Base-by-base conservation (phyloP, 106 monocot genomes). In the Dioscorea alata region DNA sequence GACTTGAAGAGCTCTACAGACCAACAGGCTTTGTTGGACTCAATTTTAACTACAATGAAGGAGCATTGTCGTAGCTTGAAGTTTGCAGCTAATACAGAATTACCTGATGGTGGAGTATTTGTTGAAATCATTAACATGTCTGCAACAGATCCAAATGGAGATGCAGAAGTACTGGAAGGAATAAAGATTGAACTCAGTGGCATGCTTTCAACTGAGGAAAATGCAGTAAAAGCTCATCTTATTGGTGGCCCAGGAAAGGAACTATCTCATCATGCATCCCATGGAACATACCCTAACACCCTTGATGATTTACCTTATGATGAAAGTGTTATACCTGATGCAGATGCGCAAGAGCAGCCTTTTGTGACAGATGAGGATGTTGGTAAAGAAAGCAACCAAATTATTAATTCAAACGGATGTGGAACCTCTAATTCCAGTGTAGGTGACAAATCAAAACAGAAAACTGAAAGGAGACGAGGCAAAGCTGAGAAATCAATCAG, bases 401-500 rank as follows among this genome's bases (percentile, higher is more conserved):
- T 23, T 32, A 23, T 59, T 49, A 54, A 68, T 57, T 57, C 57
- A 48, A 66, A 69, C 60, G 65, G 77, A 51, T 72, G 52, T 72
- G 76, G 63, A 15, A 28, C 56, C 18, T 50, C 57, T 63, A 49
- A 31, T 68, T 32, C 69, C 58, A 49, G 66, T 16, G 23, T 57
- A 35, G 64, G 59, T 50, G 65, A 62, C 65, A 69, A 73, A 54
- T 73, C 50, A 15, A 70, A 65, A 48, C 76, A 69, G 67, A 66
- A 65, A 23, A 12, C 32, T 64, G 82, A 67, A 52, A 85, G 69
- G 54, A 84, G 79, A 66, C 64, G 82, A 25, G 88, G 88, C 57
- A 88, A 88, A 70, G 79, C 84, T 64, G 88, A 88, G 67, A 84
- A 82, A 71, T 71, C 70, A 76, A 85, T 88, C 59, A 84, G 84